phyloP scores from a whole-genome alignment of 352 stramenopile genomes.

The Pythium oligandrum region DNA sequence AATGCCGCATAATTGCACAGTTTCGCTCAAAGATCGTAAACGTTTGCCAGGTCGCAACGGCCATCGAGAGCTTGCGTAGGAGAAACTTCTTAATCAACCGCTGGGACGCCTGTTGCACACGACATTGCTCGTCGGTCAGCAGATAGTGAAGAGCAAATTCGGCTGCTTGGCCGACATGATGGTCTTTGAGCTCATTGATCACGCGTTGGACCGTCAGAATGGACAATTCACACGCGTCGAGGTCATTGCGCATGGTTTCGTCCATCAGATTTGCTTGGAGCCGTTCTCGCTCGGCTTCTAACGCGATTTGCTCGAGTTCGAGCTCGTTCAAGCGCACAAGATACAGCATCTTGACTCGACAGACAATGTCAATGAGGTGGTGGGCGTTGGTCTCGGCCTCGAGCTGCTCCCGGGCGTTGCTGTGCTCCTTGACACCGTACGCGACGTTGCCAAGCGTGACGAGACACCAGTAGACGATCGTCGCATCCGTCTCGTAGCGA shows the following conservation, averaged over 20 bases:
- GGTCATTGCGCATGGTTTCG: conserved; percentile 65
- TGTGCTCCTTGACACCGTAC: conserved; percentile 21
- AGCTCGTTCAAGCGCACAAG: conserved; percentile 41
- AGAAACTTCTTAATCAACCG: conserved; percentile 42
- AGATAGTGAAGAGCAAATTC: conserved; percentile 66
- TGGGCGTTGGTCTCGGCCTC: conserved; percentile 12
- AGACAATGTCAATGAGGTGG: conserved; percentile 36
- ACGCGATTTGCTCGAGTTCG: conserved; percentile 31
- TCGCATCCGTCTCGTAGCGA: conserved; percentile 25
- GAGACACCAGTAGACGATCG: conserved; percentile 53
- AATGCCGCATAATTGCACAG: conserved; percentile 32
- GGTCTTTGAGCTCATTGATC: conserved; percentile 30
- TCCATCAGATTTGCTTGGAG: conserved; percentile 46
- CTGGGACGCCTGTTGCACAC: conserved; percentile 43
- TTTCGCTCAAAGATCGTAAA: conserved; percentile 42
- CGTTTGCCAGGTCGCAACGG: conserved; percentile 40
- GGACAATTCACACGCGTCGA: conserved; percentile 45
- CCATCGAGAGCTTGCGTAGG: conserved; percentile 28
- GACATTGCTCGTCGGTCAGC: conserved; percentile 41
- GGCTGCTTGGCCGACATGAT: conserved; percentile 45
- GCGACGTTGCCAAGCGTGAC: conserved; percentile 50
- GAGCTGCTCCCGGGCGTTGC: conserved; percentile 17
- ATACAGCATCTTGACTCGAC: conserved; percentile 36
- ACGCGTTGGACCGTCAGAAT: conserved; percentile 32
- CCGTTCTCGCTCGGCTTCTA: conserved; percentile 24